Evolutionary conservation across 225 moss, liverwort and hornwort genomes (phyloP).

Genomic region (Bryum argenteum): DNA sequence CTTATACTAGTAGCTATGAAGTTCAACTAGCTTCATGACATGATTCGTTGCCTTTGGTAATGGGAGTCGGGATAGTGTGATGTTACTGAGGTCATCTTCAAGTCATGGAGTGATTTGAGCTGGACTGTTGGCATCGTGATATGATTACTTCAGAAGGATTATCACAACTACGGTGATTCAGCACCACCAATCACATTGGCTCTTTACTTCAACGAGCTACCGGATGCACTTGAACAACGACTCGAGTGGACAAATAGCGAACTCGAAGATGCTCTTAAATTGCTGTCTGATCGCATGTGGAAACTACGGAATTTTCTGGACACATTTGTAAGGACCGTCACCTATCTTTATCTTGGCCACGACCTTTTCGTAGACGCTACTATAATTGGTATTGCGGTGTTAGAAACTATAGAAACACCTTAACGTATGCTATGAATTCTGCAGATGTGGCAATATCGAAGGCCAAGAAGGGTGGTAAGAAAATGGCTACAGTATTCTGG

Average conservation of each 20-base stretch:
- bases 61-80: constrained; percentile 6
- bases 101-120: background rate
- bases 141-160: constrained; percentile 64
- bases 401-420: background rate
- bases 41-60: background rate
- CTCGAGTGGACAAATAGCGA: constrained; percentile 70
- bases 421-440: constrained; percentile 11
- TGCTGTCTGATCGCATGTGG: constrained; percentile 72
- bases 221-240: constrained; percentile 48
- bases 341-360: constrained; percentile 12
- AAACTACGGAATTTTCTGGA: constrained; percentile 66
- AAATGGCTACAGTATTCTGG: constrained; percentile 78
- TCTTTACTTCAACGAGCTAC: constrained; percentile 72
- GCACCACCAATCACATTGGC: constrained; percentile 61
- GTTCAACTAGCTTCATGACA: background rate
- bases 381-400: background rate
- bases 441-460: constrained; percentile 79
- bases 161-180: constrained; percentile 49
- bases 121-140: constrained; percentile 23
- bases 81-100: background rate
- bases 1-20: background rate
- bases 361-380: background rate
- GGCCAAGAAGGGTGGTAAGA: constrained; percentile 74
- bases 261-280: constrained; percentile 56
- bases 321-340: constrained; percentile 48